Conservation (phyloP, 495 filamentous ascomycete genomes). For the Echria macrotheca region DNA sequence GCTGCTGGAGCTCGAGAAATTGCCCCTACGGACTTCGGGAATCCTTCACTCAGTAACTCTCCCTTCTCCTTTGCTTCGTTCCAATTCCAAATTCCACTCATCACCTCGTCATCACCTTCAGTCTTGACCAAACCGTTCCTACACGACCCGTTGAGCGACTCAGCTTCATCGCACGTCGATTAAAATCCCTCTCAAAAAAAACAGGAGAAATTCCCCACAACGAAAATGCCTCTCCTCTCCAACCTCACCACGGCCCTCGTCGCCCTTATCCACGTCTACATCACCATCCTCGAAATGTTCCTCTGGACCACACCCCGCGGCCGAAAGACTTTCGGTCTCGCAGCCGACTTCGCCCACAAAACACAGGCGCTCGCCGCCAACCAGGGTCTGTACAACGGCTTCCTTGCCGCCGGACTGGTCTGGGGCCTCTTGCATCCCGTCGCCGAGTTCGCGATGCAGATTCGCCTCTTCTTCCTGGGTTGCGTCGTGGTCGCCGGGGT, state of each 20-base stretch:
- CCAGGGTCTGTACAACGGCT: slow-evolving; percentile 36
- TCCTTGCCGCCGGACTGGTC: slow-evolving; percentile 27
- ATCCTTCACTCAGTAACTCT: no score
- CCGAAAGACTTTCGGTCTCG: slow-evolving; percentile 24
- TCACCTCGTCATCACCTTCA: no score
- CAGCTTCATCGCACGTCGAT: no score
- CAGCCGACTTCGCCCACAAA: slow-evolving; percentile 22
- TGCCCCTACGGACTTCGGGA: no score
- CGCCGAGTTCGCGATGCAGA: slow-evolving; percentile 21
- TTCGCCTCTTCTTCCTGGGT: slow-evolving; percentile 27
- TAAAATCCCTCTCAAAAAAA: no score
- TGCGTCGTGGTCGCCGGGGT: slow-evolving; percentile 30
- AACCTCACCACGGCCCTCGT: slow-evolving; percentile 17
- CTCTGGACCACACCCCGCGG: slow-evolving; percentile 30
- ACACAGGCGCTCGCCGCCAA: slow-evolving; percentile 27
- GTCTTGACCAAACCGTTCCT: no score
- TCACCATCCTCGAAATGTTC: slow-evolving; percentile 28
- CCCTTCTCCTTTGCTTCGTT: no score
- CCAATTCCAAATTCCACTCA: no score
- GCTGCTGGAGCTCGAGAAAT: no score
- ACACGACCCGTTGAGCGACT: no score
- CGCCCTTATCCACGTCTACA: slow-evolving; percentile 28
- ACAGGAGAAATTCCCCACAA: background rate
- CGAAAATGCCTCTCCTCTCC: slow-evolving; percentile 21
- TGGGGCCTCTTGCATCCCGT: slow-evolving; percentile 27